These are phyloP conservation scores for Grammothele lineata DNA, from an alignment of 768 basidiomycete genomes.

Conservation along the genomic window DNA sequence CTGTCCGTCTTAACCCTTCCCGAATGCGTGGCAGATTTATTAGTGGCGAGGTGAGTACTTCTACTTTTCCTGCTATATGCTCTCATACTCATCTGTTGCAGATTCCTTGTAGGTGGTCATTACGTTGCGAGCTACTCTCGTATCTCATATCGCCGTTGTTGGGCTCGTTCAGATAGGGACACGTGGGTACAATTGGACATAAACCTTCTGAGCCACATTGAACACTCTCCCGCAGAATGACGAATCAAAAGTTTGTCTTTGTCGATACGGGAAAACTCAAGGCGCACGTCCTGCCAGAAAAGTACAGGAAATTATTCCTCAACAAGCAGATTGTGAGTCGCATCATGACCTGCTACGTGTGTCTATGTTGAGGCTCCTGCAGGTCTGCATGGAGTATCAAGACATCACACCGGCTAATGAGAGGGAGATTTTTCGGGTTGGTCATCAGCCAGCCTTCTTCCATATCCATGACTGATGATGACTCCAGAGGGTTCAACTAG, in stretches of 20 bases:
- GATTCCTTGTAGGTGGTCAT: constrained; percentile 63
- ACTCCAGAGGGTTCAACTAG: constrained; percentile 71
- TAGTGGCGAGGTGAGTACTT: constrained; percentile 55
- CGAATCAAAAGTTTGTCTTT: constrained; percentile 53
- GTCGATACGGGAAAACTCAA: constrained; percentile 25
- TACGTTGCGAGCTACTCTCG: too few species aligned
- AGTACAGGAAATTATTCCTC: constrained; percentile 54
- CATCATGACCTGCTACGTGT: too few species aligned
- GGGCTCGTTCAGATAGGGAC: constrained; percentile 40
- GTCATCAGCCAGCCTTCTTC: constrained; percentile 3
- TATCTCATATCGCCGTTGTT: too few species aligned
- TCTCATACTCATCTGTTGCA: constrained; percentile 17
- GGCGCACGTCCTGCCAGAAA: constrained; percentile 43
- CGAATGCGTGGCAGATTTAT: too few species aligned
- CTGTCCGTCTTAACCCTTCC: too few species aligned
- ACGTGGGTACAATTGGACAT: constrained; percentile 37
- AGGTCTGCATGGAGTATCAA: constrained; percentile 71
- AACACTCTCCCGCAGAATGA: constrained; percentile 23
- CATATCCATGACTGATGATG: background rate
- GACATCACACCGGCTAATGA: constrained; percentile 49
- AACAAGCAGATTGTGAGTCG: constrained; percentile 58
- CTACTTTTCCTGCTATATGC: constrained; percentile 1
- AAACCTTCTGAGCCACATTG: background rate
- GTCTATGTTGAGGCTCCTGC: background rate
- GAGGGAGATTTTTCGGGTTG: constrained; percentile 69